Evolutionary conservation across 1,284 basidiomycete species (phyloP).

Genomic region (Cutaneotrichosporon spelunceum): DNA sequence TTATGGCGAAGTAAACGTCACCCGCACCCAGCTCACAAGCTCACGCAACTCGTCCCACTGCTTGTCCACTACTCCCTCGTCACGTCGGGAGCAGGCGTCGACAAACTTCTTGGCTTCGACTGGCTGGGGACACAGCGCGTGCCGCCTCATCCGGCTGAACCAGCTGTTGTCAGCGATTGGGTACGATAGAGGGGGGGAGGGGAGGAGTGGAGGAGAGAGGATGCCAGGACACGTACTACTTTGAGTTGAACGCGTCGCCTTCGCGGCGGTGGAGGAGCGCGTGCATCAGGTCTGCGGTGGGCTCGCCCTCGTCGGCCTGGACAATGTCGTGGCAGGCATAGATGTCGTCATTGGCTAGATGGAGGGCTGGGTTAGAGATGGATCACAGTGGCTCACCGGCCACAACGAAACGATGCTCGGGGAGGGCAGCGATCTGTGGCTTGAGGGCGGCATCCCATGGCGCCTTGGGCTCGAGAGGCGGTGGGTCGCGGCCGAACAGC

Average conservation of each 20-base stretch:
- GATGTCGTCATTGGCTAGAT: constrained; percentile 51
- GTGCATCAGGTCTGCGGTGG: constrained; percentile 46
- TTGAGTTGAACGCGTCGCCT: constrained; percentile 52
- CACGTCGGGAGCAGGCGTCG: constrained; percentile 38
- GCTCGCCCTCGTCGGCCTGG: constrained; percentile 42
- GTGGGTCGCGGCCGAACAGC: constrained; percentile 34
- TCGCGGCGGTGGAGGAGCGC: constrained; percentile 49
- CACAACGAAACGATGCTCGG: constrained; percentile 38
- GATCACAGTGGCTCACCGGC: constrained; percentile 30
- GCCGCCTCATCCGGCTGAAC: constrained; percentile 35
- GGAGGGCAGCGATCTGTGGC: constrained; percentile 28
- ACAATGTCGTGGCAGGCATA: constrained; percentile 44
- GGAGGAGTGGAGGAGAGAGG: not conserved
- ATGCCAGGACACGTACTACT: constrained; percentile 40
- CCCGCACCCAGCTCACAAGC: constrained; percentile 44
- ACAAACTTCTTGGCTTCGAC: constrained; percentile 41
- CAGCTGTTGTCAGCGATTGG: constrained; percentile 33
- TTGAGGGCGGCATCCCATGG: constrained; percentile 35
- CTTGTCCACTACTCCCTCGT: constrained; percentile 27
- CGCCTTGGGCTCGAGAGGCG: constrained; percentile 41
- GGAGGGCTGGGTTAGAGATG: constrained; percentile 32
- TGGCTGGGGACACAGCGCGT: constrained; percentile 34
- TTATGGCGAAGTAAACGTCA: constrained; percentile 21
- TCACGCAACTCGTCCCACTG: constrained; percentile 48
- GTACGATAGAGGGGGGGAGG: not conserved